A percentile compares a stretch with the other conserved stretches of the same genome.
Conservation (phyloP, 2,329 filamentous ascomycete genomes). For the Herpomyces periplanetae region DNA sequence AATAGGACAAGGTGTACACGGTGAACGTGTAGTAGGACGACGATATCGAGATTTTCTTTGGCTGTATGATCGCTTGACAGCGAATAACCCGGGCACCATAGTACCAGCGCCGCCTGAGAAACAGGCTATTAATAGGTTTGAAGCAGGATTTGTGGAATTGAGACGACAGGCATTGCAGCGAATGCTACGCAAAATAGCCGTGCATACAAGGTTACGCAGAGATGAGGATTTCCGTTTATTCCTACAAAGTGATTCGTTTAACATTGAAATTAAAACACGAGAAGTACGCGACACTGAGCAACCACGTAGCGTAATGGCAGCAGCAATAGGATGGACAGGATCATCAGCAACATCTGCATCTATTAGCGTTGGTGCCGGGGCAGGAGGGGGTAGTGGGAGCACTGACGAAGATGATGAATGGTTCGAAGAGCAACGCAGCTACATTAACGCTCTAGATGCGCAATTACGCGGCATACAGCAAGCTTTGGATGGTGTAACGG, state of each 20-base stretch:
- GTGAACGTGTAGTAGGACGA: conserved; percentile 68
- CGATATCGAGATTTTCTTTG: conserved; percentile 88
- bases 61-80: conserved; percentile 78
- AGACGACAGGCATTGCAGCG: conserved; percentile 63
- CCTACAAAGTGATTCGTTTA: conserved; percentile 79
- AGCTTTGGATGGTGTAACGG: conserved; percentile 66
- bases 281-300: conserved; percentile 49
- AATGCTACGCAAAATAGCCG: conserved; percentile 85
- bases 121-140: conserved; percentile 79
- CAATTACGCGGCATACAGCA: conserved; percentile 68
- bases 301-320: no score
- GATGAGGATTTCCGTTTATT: conserved; percentile 85
- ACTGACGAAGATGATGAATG: conserved; percentile 95
- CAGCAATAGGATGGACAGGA: no score
- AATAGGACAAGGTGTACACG: conserved; percentile 17
- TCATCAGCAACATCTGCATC: conserved; percentile 70
- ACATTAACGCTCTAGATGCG: conserved; percentile 65
- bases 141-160: conserved; percentile 81
- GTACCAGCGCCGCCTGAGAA: conserved; percentile 90
- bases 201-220: conserved; percentile 59
- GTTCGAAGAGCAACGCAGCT: conserved; percentile 88
- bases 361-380: conserved; percentile 35
- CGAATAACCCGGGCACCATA: conserved; percentile 73
- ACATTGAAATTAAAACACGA: conserved; percentile 86
- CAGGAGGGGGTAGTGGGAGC: conserved; percentile 34